Evolutionary conservation across 345 rosid genomes (phyloP), one percentile per base, ranked within the genome.

Genomic region (Brassica rapa): DNA sequence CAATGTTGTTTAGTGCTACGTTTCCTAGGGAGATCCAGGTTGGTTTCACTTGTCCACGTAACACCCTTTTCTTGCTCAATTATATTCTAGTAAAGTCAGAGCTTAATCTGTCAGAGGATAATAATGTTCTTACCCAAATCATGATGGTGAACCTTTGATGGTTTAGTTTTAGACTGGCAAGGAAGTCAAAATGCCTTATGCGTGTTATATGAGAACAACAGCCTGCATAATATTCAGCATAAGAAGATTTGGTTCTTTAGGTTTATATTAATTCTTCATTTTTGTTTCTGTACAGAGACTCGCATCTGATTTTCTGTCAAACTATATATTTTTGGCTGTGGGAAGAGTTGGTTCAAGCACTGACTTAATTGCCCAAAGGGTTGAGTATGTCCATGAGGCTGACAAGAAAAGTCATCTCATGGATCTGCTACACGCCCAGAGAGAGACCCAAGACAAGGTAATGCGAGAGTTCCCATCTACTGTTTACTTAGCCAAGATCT

Each of bases 341-440:
- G 99, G 99, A 43, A 80, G 99, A 72, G 99, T 95, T 76, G 99
- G 99, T 69, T 95, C 99, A 51, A 95, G 99, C 83, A 93, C 99
- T 46, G 98, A 95, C 85, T 84, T 95, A 88, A 95, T 95, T 70
- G 86, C 85, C 68, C 99, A 95, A 84, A 91, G 98, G 78, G 98
- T 95, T 75, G 99, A 91, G 79, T 89, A 85, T 83, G 99, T 95
- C 72, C 91, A 86, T 1, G 99, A 95, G 69, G 76, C 97, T 56
- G 99, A 95, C 84, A 95, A 95, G 82, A 91, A 98, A 87, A 95
- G 99, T 83, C 94, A 92, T 68, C 98, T 95, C 46, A 95, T 95
- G 99, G 99, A 95, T 80, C 98, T 95, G 77, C 97, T 95, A 84
- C 97, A 93, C 70, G 99, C 99, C 4, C 99, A 95, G 82, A 88